Percentiles rank a stretch among this genome's conserved stretches.
phyloP scores from a whole-genome alignment of 768 basidiomycete species.

The Lactarius sanguifluus region DNA sequence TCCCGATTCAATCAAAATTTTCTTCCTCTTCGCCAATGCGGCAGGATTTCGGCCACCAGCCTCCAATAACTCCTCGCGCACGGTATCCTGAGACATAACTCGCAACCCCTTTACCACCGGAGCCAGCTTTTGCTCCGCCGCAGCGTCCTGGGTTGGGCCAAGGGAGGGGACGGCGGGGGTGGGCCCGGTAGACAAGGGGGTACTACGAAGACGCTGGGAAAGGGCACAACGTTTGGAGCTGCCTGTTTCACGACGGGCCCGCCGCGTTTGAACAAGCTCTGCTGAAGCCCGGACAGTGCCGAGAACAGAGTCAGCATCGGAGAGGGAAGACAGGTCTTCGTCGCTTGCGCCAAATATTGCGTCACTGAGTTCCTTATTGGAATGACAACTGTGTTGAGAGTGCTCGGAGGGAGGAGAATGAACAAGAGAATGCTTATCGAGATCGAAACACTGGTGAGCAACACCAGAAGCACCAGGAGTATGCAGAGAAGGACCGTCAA shows the following conservation, averaged over 20 bases:
- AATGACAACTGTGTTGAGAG: constrained; percentile 19
- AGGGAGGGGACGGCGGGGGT: constrained; percentile 4
- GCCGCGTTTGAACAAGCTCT: constrained; percentile 17
- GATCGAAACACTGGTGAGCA: constrained; percentile 22
- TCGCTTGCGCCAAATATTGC: constrained; percentile 31
- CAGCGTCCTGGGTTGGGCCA: constrained; percentile 16
- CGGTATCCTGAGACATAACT: constrained; percentile 22
- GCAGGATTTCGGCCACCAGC: not conserved
- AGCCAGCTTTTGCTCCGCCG: constrained; percentile 30
- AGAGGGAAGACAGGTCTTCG: constrained; percentile 38
- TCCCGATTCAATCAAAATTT: constrained; percentile 13
- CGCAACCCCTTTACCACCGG: constrained; percentile 26
- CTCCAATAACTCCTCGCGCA: constrained; percentile 3
- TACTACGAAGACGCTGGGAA: constrained; percentile 18
- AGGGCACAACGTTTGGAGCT: not conserved
- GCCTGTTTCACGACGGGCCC: constrained; percentile 5
- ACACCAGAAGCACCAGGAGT: constrained; percentile 25
- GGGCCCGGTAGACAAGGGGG: constrained; percentile 11
- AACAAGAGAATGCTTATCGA: constrained; percentile 18
- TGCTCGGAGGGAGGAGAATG: constrained; percentile 27
- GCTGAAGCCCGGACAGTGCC: constrained; percentile 16
- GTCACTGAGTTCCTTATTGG: constrained; percentile 22
- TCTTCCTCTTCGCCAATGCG: constrained; percentile 12
- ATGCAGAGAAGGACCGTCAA: constrained; percentile 23
- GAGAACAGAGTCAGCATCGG: constrained; percentile 33